Evolutionary conservation across 352 stramenopile genomes (phyloP), one percentile per base, ranked within the genome.

Genomic region (Phytophthora cactorum): DNA sequence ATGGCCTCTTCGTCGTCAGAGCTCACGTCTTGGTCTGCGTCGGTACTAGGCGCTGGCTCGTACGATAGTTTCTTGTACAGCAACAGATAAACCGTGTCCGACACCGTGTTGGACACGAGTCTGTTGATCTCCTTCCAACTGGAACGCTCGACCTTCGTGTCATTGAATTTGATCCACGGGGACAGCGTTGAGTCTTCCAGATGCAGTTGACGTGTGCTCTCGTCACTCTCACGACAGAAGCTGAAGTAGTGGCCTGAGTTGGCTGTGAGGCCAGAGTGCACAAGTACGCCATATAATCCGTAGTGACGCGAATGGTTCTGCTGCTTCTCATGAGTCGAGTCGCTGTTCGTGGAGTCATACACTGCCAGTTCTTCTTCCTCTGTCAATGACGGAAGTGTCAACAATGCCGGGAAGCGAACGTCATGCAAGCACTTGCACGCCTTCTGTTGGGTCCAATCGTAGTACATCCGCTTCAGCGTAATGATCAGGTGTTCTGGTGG

Each of bases 161-260:
- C 91, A 62, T 97, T 97, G 28, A 97, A 97, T 47, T 97, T 96
- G 56, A 96, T 91, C 91, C 91, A 97, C 8, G 91, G 90, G 12
- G 87, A 82, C n/a, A 81, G 51, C 12, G 81, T 50, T 4, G 89
- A 87, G 63, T 97, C 91, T 39, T 94, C 78, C 4, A 93, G 51
- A 53, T 96, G 86, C 34, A 97, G 60, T 41, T 96, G 74, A 14
- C 78, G 65, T n/a, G 78, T 81, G 25, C 72, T 78, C 31, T 91
- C 86, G 29, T 92, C 78, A 55, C 81, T 95, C 52, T 94, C 81
- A 0, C 91, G 86, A 66, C 90, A 96, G 52, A 92, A 97, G 27
- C 86, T 93, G 66, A 96, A 97, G 63, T 97, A 97, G 60, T 97
- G 91, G 1, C 91, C 91, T 9, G 89, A 97, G 68, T 97, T 97